A percentile compares a stretch with the other conserved stretches of the same genome.
Evolutionary conservation across 495 filamentous ascomycete species (phyloP).

Genomic region (Hypoxylon rickii): DNA sequence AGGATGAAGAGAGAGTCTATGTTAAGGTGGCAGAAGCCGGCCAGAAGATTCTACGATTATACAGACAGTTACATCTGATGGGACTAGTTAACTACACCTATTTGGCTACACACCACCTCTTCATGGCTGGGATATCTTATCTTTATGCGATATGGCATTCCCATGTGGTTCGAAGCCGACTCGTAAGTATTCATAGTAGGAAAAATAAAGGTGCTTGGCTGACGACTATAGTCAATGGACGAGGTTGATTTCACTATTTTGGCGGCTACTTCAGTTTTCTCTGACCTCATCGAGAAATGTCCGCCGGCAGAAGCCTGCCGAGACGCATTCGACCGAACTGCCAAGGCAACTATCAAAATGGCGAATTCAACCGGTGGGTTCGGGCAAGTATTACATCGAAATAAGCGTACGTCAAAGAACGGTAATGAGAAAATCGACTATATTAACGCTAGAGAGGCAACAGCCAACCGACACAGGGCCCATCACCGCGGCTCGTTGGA

Average conservation of each 20-base stretch:
- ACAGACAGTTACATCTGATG: slow-evolving; percentile 84
- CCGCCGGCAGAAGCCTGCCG: slow-evolving; percentile 72
- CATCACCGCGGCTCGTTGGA: slow-evolving; percentile 28
- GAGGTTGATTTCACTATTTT: slow-evolving; percentile 96
- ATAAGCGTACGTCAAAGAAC: slow-evolving; percentile 26
- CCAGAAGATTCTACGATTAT: slow-evolving; percentile 87
- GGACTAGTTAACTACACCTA: slow-evolving; percentile 95
- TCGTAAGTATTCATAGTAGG: slow-evolving; percentile 60
- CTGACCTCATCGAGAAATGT: slow-evolving; percentile 56
- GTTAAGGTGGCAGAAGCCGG: slow-evolving; percentile 94
- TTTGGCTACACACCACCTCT: slow-evolving; percentile 94
- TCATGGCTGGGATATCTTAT: slow-evolving; percentile 97
- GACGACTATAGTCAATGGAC: slow-evolving; percentile 73
- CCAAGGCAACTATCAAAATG: slow-evolving; percentile 93
- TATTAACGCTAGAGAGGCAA: slow-evolving; percentile 37
- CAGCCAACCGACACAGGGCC: slow-evolving; percentile 37
- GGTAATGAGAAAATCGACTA: slow-evolving; percentile 43
- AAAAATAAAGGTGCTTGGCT: slow-evolving; percentile 27
- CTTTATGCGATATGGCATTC: slow-evolving; percentile 98
- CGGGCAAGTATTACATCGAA: slow-evolving; percentile 50
- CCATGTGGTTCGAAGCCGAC: slow-evolving; percentile 76
- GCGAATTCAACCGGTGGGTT: slow-evolving; percentile 82
- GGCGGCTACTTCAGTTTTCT: slow-evolving; percentile 75
- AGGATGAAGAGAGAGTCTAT: slow-evolving; percentile 89
- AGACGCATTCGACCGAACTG: slow-evolving; percentile 94